Conservation (phyloP, 306 rosid species). For the Hylodesmum podocarpum region DNA sequence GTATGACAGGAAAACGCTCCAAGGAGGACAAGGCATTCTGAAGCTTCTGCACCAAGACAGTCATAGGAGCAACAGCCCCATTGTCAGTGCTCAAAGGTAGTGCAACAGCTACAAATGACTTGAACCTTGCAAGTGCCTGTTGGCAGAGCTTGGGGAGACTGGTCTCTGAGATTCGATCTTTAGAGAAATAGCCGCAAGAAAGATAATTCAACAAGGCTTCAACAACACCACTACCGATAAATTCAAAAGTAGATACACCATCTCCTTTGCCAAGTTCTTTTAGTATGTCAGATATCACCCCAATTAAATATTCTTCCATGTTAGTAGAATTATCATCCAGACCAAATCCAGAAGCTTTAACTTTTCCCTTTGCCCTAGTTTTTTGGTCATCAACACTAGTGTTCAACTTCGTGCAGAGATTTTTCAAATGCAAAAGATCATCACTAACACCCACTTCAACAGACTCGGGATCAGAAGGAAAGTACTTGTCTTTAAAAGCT, state of each 20-base stretch:
- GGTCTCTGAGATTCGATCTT: slow-evolving; percentile 69
- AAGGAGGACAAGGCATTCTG: slow-evolving; percentile 89
- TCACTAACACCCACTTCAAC: slow-evolving; percentile 81
- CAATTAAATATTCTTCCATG: slow-evolving; percentile 66
- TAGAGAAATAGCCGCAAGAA: slow-evolving; percentile 81
- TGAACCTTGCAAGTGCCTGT: slow-evolving; percentile 71
- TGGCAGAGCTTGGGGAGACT: slow-evolving; percentile 75
- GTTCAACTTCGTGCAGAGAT: slow-evolving; percentile 70
- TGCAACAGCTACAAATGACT: slow-evolving; percentile 76
- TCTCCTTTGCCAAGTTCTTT: slow-evolving; percentile 85
- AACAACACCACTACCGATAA: slow-evolving; percentile 90
- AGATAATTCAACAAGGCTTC: slow-evolving; percentile 77
- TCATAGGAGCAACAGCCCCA: slow-evolving; percentile 56
- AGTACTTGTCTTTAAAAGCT: slow-evolving; percentile 78
- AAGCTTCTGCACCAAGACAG: slow-evolving; percentile 81
- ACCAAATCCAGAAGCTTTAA: slow-evolving; percentile 61
- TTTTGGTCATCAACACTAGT: slow-evolving; percentile 69
- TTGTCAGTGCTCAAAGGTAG: slow-evolving; percentile 50
- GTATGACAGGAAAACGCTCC: slow-evolving; percentile 88
- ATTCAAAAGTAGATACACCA: slow-evolving; percentile 96
- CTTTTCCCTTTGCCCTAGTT: slow-evolving; percentile 71
- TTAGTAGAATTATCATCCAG: slow-evolving; percentile 45
- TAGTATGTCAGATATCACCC: slow-evolving; percentile 73
- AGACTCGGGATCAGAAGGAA: slow-evolving; percentile 69
- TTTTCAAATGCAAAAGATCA: slow-evolving; percentile 74